Evolutionary conservation across 2,329 filamentous ascomycete species (phyloP), one percentile per base, ranked within the genome.

Genomic region (Aaosphaeria pasadenensis): DNA sequence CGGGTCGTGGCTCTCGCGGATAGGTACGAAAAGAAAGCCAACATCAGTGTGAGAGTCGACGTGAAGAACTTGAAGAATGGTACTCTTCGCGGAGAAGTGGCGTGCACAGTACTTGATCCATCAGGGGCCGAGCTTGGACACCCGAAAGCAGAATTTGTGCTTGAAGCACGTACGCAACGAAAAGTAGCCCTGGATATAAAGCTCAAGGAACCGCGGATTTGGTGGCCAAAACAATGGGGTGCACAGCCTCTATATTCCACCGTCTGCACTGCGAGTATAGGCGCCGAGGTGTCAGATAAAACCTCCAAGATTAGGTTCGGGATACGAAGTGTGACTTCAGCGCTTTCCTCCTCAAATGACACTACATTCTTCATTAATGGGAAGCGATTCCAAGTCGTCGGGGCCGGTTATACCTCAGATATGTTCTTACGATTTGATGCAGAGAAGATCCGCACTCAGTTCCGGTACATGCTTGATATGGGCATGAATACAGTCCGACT

Each of bases 141-240:
- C 6, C 50, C 49, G 0, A 43, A 45, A 9, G 39, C 33, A 11
- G 42, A 46, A 6, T 54, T 62, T 38, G 44, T 39, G 2, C 11
- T 58, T 4, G 17, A 38, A 5, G 36, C 17, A 4, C 49, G 48
- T 39, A 60, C 73, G 46, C 67, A 63, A 11, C 67, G 64, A 6
- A 73, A 76, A 1, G 46, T 81, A 0, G 55, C 60, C 1, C 49
- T 81, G 1, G 56, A 60, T 1, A 61, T 69, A 1, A 58, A 59
- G 1, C 51, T 84, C 9, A 44, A 66, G 0, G 64, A 74, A 1
- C 77, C 81, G 0, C 55, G 74, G 9, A 71, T 84, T 9, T 86
- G 83, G 83, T 86, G 82, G 82, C 82, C 83, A 0, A 76, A 72
- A 38, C 68, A 73, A 43, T 86, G 82, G 82, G 83, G 83, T 2